These are phyloP conservation scores for Colletotrichum viniferum DNA, from an alignment of 2,329 filamentous ascomycete genomes.

Conservation along the genomic window DNA sequence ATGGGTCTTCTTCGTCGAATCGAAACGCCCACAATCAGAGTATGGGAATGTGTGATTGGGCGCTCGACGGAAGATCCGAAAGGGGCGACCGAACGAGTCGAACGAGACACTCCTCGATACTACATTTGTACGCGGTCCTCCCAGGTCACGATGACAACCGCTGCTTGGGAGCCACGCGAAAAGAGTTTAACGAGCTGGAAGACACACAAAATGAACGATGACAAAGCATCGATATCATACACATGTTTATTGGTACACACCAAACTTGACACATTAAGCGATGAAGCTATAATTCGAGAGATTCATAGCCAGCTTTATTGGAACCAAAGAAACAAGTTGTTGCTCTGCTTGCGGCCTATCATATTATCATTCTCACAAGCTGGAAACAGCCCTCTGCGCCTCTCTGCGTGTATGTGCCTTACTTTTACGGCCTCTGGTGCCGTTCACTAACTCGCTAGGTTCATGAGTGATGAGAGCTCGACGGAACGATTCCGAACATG, in stretches of 20 bases:
- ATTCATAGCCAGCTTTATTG: slow-evolving; percentile 22
- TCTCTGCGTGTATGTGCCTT: background rate
- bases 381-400: background rate
- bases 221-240: background rate
- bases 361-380: background rate
- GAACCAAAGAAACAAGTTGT: slow-evolving; percentile 10
- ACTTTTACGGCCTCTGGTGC: background rate
- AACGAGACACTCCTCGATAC: background rate
- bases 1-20: background rate
- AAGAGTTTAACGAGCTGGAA: background rate
- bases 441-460: background rate
- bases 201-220: background rate
- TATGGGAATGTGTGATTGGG: slow-evolving; percentile 1
- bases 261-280: slow-evolving; percentile 2
- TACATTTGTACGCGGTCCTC: background rate
- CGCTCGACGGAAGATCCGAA: slow-evolving; percentile 18
- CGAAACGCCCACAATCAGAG: slow-evolving; percentile 8
- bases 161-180: background rate
- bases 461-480: background rate
- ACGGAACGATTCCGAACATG: background rate
- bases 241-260: slow-evolving; percentile 1
- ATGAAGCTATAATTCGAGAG: slow-evolving; percentile 24
- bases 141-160: background rate
- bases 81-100: slow-evolving; percentile 13
- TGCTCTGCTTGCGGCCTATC: slow-evolving; percentile 5